phyloP scores from a whole-genome alignment of 345 rosid genomes.

The Lepidium didymum region DNA sequence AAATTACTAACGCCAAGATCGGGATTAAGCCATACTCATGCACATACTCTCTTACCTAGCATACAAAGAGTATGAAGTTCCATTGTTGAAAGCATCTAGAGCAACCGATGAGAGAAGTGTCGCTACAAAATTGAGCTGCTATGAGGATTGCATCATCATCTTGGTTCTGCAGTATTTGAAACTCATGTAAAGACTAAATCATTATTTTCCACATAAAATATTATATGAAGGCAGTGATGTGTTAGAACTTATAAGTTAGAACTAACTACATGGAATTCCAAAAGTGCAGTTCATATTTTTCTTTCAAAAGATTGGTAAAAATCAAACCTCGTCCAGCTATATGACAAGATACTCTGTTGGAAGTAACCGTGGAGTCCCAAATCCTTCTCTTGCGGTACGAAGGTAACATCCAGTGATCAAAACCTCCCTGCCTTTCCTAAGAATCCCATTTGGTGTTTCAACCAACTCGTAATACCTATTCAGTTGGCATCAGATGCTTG shows the following conservation, averaged over 20 bases:
- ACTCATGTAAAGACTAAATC: neutral
- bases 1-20: conserved; percentile 8
- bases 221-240: neutral
- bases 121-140: conserved; percentile 80
- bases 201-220: neutral
- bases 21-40: neutral
- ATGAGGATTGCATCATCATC: conserved; percentile 80
- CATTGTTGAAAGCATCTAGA: conserved; percentile 44
- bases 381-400: conserved; percentile 87
- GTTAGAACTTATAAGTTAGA: neutral
- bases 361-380: conserved; percentile 69
- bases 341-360: conserved; percentile 93
- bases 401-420: conserved; percentile 88
- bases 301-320: neutral
- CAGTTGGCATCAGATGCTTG: conserved; percentile 9
- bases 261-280: neutral
- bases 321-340: conserved; percentile 73
- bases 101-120: conserved; percentile 82
- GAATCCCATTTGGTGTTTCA: conserved; percentile 60
- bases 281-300: neutral
- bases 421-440: conserved; percentile 81
- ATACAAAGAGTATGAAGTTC: conserved; percentile 69
- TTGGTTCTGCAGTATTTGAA: conserved; percentile 49
- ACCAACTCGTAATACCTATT: conserved; percentile 78
- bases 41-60: conserved; percentile 47